Conservation (phyloP, 768 basidiomycete genomes). For the Amanita rubescens region DNA sequence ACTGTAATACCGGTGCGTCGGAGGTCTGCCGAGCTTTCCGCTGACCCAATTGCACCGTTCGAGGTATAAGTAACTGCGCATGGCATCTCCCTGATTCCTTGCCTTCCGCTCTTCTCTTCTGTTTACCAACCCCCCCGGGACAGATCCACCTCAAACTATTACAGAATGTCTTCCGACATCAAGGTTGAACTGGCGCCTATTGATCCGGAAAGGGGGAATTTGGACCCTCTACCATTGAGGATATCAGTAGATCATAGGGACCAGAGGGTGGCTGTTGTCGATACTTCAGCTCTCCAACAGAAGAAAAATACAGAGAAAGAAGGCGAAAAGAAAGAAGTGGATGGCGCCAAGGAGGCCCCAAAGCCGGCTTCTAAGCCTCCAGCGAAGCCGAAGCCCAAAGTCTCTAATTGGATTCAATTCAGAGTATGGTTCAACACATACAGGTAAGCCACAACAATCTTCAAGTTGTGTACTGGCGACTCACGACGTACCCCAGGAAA, state of each 20-base stretch:
- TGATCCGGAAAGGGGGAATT: conserved; percentile 54
- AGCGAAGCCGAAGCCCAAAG: conserved; percentile 45
- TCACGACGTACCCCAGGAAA: conserved; percentile 35
- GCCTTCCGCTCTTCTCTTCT: conserved; percentile 40
- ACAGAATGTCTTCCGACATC: conserved; percentile 37
- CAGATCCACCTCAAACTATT: conserved; percentile 4
- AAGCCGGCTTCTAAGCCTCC: conserved; percentile 31
- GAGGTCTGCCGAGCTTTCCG: background rate
- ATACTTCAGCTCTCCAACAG: conserved; percentile 8
- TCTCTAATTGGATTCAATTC: conserved; percentile 52
- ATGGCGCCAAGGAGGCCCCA: conserved; percentile 30
- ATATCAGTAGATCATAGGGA: conserved; percentile 24
- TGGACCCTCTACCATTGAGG: conserved; percentile 34
- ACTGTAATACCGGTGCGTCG: background rate
- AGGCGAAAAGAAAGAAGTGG: conserved; percentile 10
- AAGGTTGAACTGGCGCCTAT: conserved; percentile 33
- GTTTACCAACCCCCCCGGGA: conserved; percentile 9
- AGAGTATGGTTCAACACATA: conserved; percentile 69
- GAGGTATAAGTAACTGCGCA: conserved; percentile 30
- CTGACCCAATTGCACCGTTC: background rate
- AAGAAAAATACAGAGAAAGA: conserved; percentile 1
- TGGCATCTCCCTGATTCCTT: conserved; percentile 56
- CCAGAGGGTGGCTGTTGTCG: conserved; percentile 27
- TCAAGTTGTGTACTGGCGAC: background rate
- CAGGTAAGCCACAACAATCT: conserved; percentile 31